Base-by-base conservation (phyloP, 2,329 filamentous ascomycete genomes). In the Arthroderma sp. region DNA sequence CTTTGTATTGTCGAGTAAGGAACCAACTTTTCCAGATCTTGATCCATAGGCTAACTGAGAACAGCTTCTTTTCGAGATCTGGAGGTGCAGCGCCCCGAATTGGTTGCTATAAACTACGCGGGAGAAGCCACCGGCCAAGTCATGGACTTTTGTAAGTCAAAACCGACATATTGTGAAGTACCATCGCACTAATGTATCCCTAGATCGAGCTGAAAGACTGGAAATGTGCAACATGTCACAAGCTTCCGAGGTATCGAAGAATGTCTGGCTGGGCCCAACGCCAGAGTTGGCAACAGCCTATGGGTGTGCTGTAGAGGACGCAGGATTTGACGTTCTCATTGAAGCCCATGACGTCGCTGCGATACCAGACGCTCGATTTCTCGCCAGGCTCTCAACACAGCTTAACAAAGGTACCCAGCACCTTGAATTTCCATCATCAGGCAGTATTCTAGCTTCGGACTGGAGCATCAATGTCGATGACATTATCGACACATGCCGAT, bases 171-270 rank as follows among this genome's bases (percentile, higher is more conserved):
- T 15, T 8, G 15, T 30, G 22, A 37, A 11, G 39, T 6, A 38
- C 38, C 33, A 42, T 36, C 32, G 47, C 53, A 44, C 57, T 32
- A 43, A 43, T 29, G 34, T 8, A 29, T 11, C 8, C 15, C 11
- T 36, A 75, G 72, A 85, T 59, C 81, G 84, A 53, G 85, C 86
- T 67, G 91, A 98, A 62, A 76, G 88, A 46, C 65, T 77, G 41
- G 91, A 98, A 66, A 96, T 98, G 89, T 87, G 84, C 61, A 74
- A 74, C 47, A 95, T 96, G 89, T 88, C 89, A 7, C 78, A 78
- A 55, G 82, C 88, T 3, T 87, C 87, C 0, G 84, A 94, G 61
- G 94, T 96, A 50, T 80, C 85, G 43, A 74, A 77, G 52, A 95
- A 95, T 58, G 85, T 96, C 28, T 96, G 82, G 75, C 71, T 95